Conservation (phyloP, 305 asterid species). For the Euphrasia arctica region DNA sequence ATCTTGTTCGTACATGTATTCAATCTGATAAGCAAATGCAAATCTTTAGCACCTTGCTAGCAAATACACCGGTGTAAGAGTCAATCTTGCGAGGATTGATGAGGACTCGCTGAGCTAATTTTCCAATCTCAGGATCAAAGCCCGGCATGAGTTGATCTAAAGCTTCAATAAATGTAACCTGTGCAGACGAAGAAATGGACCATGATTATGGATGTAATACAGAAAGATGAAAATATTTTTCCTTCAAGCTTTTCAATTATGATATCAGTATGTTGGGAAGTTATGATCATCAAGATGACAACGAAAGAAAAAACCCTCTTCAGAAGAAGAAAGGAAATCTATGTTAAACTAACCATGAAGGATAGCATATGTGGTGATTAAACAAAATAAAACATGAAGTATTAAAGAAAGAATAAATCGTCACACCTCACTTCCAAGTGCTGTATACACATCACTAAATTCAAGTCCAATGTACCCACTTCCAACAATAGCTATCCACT, state of each 20-base stretch:
- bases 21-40: slow-evolving; percentile 22
- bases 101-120: slow-evolving; percentile 89
- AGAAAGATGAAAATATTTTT: neutral
- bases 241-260: slow-evolving; percentile 5
- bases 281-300: slow-evolving; percentile 16
- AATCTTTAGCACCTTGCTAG: slow-evolving; percentile 70
- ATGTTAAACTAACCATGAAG: slow-evolving; percentile 15
- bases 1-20: slow-evolving; percentile 10
- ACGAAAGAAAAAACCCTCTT: neutral
- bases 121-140: slow-evolving; percentile 95
- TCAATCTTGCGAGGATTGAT: slow-evolving; percentile 92
- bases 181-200: slow-evolving; percentile 26
- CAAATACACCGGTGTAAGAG: slow-evolving; percentile 86
- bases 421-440: slow-evolving; percentile 95
- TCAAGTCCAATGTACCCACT: slow-evolving; percentile 99
- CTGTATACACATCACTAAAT: slow-evolving; percentile 95
- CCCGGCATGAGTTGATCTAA: slow-evolving; percentile 98
- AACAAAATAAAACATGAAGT: slow-evolving; percentile 12
- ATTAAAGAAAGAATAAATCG: slow-evolving; percentile 18
- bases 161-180: slow-evolving; percentile 96
- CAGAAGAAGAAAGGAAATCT: slow-evolving; percentile 1
- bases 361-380: slow-evolving; percentile 10
- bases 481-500: slow-evolving; percentile 96
- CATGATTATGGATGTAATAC: slow-evolving; percentile 11
- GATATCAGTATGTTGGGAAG: slow-evolving; percentile 14